Percentiles rank a stretch among this genome's conserved stretches.
These are phyloP conservation scores for Vigna unguiculata DNA, from an alignment of 306 rosid genomes.

Conservation along the genomic window DNA sequence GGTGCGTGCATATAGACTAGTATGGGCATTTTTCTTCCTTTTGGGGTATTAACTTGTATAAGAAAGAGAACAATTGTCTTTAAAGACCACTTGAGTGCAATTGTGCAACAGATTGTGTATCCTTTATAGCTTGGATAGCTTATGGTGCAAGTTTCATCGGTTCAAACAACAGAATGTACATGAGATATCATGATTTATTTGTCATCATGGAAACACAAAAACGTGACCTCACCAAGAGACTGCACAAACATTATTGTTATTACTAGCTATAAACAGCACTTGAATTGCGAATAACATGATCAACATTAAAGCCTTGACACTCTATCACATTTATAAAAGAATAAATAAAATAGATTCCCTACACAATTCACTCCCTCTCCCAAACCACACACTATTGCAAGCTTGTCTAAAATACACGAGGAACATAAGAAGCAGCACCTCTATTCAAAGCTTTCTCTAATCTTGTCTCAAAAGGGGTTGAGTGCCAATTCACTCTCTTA, in stretches of 20 bases:
- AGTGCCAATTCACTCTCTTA: constrained; percentile 78
- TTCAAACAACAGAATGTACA: not conserved
- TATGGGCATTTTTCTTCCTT: not conserved
- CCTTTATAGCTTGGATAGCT: not conserved
- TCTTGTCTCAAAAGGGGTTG: constrained; percentile 89
- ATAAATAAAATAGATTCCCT: constrained; percentile 48
- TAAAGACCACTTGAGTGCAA: not conserved
- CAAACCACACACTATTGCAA: constrained; percentile 40
- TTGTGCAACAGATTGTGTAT: not conserved
- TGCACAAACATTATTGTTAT: not conserved
- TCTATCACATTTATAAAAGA: constrained; percentile 48
- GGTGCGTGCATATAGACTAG: not conserved
- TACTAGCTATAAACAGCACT: not conserved
- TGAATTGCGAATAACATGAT: not conserved
- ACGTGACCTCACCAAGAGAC: not conserved
- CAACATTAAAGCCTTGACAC: constrained; percentile 43
- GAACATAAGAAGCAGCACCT: constrained; percentile 54
- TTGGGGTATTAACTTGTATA: not conserved
- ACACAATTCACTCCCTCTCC: constrained; percentile 32
- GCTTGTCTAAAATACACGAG: constrained; percentile 42
- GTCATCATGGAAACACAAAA: not conserved
- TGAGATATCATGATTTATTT: not conserved
- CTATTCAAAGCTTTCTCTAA: constrained; percentile 80
- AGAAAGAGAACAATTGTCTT: constrained; percentile 9
- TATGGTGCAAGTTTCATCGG: constrained; percentile 12